Evolutionary conservation across 139 green algal genomes (phyloP).

Genomic region (Prasinococcaceae sp.): DNA sequence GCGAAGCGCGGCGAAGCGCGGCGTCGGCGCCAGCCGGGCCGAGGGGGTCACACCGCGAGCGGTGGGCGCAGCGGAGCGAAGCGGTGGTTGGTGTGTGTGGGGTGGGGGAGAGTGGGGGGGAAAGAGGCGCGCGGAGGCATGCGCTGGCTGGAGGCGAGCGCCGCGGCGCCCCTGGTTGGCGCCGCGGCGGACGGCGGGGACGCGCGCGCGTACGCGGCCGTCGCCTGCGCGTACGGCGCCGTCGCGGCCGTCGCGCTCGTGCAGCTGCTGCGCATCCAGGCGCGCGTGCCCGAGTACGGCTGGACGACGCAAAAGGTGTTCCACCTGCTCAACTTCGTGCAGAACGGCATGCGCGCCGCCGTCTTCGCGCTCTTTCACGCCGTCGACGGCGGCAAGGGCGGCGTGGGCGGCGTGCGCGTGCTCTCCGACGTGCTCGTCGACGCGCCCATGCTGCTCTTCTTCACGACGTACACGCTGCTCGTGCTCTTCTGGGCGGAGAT

Average conservation of each 20-base stretch:
- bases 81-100: too few relatives aligned
- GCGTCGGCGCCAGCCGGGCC: too few relatives aligned
- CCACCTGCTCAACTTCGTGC: slow-evolving; percentile 89
- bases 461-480: slow-evolving; percentile 93
- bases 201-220: slow-evolving; percentile 2
- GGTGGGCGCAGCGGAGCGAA: too few relatives aligned
- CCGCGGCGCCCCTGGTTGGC: too few relatives aligned
- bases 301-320: slow-evolving; percentile 99
- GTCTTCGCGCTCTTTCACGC: slow-evolving; percentile 58
- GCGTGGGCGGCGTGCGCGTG: too few relatives aligned
- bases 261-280: slow-evolving; percentile 60
- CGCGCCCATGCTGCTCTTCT: slow-evolving; percentile 80
- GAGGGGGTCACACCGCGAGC: too few relatives aligned
- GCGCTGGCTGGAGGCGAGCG: too few relatives aligned
- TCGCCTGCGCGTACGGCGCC: neutral
- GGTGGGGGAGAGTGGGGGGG: too few relatives aligned
- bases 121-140: too few relatives aligned
- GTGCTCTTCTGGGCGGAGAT: slow-evolving; percentile 99
- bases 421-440: slow-evolving; percentile 63
- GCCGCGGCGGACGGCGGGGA: too few relatives aligned
- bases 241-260: slow-evolving; percentile 12
- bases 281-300: slow-evolving; percentile 86
- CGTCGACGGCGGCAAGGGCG: too few relatives aligned
- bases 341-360: slow-evolving; percentile 33
- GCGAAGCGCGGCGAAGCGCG: too few relatives aligned